Evolutionary conservation across 768 basidiomycete genomes (phyloP), one percentile per base, ranked within the genome.

Genomic region (Podaxis carcinomalis): DNA sequence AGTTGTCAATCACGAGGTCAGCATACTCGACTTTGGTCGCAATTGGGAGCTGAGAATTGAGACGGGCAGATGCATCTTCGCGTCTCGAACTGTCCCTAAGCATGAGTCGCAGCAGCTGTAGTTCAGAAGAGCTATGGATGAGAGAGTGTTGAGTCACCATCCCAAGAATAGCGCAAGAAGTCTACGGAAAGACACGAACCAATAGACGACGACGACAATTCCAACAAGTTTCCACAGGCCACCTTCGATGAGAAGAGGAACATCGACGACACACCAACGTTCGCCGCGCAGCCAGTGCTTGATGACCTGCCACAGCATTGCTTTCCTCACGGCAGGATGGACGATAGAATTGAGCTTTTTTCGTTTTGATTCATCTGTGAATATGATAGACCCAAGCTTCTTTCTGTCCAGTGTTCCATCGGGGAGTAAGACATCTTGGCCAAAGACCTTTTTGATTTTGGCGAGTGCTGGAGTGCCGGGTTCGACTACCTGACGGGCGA

Each of bases 181-280:
- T 23, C 32, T 9, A 9, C 32, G 1, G 32, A 32, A 32, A 25
- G 19, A 27, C 19, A 75, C 83, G 53, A 57, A 97, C 96, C 95
- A 97, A 69, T 93, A 95, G 4, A 97, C 95, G 9, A 99, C 88
- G 2, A 95, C 80, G 23, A 98, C 86, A 63, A 83, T 81, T 3
- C 88, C 94, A 49, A 95, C 89, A 81, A 84, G 89, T 68, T 82
- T 85, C 85, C 89, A 93, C 39, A 98, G 69, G 1, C 88, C 88
- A 0, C 90, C 87, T 71, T 99, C 97, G 59, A 99, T 88, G 59
- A 99, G 77, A 54, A 98, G 74, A 35, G 97, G 97, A 4, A 97
- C 91, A 72, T 98, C 97, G 65, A 98, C 73, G 2, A 98, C 80
- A 63, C 89, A 92, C 40, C 90, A 77, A 69, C 82, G 88, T 67